Base-by-base conservation (phyloP, 2,329 filamentous ascomycete species). In the Ophiocordyceps camponoti-saundersi region DNA sequence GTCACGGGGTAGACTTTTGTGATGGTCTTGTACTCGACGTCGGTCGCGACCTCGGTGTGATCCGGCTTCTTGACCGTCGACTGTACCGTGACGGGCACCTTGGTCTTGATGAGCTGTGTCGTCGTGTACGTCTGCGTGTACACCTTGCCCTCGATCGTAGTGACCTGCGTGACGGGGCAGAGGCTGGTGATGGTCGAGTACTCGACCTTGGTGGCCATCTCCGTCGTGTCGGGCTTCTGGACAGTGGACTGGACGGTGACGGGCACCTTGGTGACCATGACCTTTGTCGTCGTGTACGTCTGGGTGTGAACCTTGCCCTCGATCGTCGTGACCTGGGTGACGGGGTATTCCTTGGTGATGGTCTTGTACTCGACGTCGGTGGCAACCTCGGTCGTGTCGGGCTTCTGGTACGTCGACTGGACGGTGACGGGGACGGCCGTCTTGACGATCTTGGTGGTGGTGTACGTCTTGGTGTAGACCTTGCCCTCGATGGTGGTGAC, bases 141-240 rank as follows among this genome's bases (percentile, higher is more conserved):
- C 4, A 62, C 57, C 21, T 58, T 54, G 29, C 71, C 71, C 21
- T 55, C 61, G 4, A 71, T 47, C 1, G 65, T 69, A 55, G 64
- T 65, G 36, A 65, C 66, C 53, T 67, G 60, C 3, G 67, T 70
- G 16, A 70, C 53, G 20, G 69, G 67, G 56, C 63, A 69, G 11
- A 69, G 57, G 18, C 59, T 62, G 13, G 70, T 73, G 42, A 64
- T 45, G 21, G 66, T 70, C 6, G 59, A 61, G 52, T 67, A 65
- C n/a, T 57, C 59, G 12, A 63, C 57, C 29, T 60, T 57, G 16
- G 56, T 57, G 1, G 55, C 56, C 0, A 61, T 63, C 47, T 58
- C 49, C 3, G 62, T 66, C 23, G 56, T 55, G 23, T 57, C 57
- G 4, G 65, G 60, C 12, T 55, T 55, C 0, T 53, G 53, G 18